phyloP scores from a whole-genome alignment of 768 basidiomycete genomes.

The Crassisporium funariophilum region DNA sequence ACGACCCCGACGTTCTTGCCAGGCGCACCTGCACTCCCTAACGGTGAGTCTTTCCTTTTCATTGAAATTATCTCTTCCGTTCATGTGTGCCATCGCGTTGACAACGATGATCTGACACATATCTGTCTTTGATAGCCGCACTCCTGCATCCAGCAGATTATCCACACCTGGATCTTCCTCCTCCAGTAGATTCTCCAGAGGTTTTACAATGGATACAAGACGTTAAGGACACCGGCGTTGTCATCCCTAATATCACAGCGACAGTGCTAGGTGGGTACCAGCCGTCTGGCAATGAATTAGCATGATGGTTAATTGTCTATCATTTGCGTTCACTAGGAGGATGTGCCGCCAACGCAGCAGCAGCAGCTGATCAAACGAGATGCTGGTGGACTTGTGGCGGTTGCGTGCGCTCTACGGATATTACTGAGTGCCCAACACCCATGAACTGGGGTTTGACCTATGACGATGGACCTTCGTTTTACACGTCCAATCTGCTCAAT shows the following conservation, averaged over 20 bases:
- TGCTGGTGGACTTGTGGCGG: slow-evolving; percentile 87
- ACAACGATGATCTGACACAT: not conserved
- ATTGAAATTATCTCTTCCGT: not conserved
- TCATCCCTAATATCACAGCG: slow-evolving; percentile 54
- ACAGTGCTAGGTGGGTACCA: slow-evolving; percentile 41
- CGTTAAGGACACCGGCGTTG: slow-evolving; percentile 54
- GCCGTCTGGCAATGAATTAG: slow-evolving; percentile 2
- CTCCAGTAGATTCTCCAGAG: slow-evolving; percentile 60
- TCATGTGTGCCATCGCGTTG: not conserved
- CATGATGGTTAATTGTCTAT: slow-evolving; percentile 7
- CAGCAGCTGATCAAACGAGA: slow-evolving; percentile 49
- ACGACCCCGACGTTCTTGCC: slow-evolving; percentile 50
- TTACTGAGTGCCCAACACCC: slow-evolving; percentile 73
- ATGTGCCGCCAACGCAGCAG: slow-evolving; percentile 63
- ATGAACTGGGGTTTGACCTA: slow-evolving; percentile 59
- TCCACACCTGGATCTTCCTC: slow-evolving; percentile 63
- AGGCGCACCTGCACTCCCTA: slow-evolving; percentile 61
- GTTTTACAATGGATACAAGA: slow-evolving; percentile 75
- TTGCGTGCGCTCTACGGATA: slow-evolving; percentile 67
- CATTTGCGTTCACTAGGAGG: slow-evolving; percentile 37
- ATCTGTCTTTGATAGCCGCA: slow-evolving; percentile 32
- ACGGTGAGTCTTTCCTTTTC: slow-evolving; percentile 38
- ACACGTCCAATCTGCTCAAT: slow-evolving; percentile 72
- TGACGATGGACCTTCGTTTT: slow-evolving; percentile 80
- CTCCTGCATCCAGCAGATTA: slow-evolving; percentile 55